These are phyloP conservation scores for Nakataea oryzae DNA, from an alignment of 2,329 filamentous ascomycete species.

Conservation along the genomic window DNA sequence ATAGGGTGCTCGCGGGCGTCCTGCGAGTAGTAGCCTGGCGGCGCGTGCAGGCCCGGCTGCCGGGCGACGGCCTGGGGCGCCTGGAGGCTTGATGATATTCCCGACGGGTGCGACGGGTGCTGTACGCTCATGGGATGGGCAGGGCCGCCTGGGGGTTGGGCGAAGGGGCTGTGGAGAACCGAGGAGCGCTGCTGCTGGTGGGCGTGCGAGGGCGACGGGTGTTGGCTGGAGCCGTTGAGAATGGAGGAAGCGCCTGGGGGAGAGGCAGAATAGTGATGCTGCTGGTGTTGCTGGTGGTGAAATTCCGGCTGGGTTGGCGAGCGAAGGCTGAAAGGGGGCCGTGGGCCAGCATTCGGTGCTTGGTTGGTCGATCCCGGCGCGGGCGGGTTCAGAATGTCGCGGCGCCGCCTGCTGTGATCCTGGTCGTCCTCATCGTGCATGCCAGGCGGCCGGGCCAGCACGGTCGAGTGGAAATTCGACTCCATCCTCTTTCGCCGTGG, in stretches of 20 bases:
- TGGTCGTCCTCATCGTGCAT: constrained; percentile 23
- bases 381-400: constrained; percentile 34
- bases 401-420: constrained; percentile 26
- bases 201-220: constrained; percentile 2
- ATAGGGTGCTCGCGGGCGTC: constrained; percentile 3
- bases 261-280: constrained; percentile 16
- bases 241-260: constrained; percentile 18
- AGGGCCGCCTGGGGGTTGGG: not conserved
- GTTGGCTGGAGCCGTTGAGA: constrained; percentile 14
- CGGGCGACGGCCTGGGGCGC: constrained; percentile 11
- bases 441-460: constrained; percentile 34
- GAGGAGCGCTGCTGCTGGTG: constrained; percentile 9
- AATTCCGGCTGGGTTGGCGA: constrained; percentile 36
- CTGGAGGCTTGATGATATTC: constrained; percentile 14
- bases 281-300: constrained; percentile 11
- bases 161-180: constrained; percentile 3
- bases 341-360: constrained; percentile 14
- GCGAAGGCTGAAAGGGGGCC: constrained; percentile 33
- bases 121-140: not conserved
- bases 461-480: constrained; percentile 36
- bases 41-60: constrained; percentile 11
- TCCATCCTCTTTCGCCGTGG: constrained; percentile 23
- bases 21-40: constrained; percentile 6
- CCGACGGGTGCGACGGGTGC: not conserved
- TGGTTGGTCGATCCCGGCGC: constrained; percentile 4